Evolutionary conservation across 2,329 filamentous ascomycete species (phyloP).

Genomic region (Ambrosiella cleistominuta): DNA sequence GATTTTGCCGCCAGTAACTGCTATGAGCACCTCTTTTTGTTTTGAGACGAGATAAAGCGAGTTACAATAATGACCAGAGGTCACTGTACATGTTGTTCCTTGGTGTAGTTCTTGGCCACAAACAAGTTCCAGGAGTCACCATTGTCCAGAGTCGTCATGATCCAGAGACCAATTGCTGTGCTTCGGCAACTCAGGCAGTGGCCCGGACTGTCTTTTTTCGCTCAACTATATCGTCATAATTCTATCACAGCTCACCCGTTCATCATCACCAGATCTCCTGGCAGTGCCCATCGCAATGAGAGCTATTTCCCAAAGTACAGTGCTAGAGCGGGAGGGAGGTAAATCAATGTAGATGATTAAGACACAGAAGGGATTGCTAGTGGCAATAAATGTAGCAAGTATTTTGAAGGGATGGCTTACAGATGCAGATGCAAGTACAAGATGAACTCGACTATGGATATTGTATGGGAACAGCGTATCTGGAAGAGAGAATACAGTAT

Average conservation of each 20-base stretch:
- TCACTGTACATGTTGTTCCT: too few relatives aligned
- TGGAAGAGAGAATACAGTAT: too few relatives aligned
- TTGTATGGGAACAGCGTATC: background rate
- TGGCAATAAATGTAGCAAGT: background rate
- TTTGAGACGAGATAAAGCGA: too few relatives aligned
- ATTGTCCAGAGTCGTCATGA: too few relatives aligned
- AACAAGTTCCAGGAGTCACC: too few relatives aligned
- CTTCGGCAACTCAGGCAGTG: too few relatives aligned
- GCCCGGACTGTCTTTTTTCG: background rate
- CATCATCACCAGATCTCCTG: background rate
- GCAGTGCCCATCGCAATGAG: background rate
- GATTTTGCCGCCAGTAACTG: too few relatives aligned
- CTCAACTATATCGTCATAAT: background rate
- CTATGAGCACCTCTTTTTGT: too few relatives aligned
- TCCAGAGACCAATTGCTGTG: too few relatives aligned
- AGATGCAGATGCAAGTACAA: background rate
- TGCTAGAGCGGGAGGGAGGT: background rate
- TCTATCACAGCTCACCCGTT: background rate
- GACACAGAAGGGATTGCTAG: background rate
- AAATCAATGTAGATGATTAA: background rate
- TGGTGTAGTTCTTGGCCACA: too few relatives aligned
- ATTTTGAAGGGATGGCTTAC: background rate
- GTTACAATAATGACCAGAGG: too few relatives aligned
- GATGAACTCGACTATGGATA: background rate
- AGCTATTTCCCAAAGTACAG: background rate